A percentile compares a stretch with the other conserved stretches of the same genome.
These are phyloP conservation scores for Teunomyces kruisii DNA, from an alignment of 805 yeast genomes.

Conservation along the genomic window DNA sequence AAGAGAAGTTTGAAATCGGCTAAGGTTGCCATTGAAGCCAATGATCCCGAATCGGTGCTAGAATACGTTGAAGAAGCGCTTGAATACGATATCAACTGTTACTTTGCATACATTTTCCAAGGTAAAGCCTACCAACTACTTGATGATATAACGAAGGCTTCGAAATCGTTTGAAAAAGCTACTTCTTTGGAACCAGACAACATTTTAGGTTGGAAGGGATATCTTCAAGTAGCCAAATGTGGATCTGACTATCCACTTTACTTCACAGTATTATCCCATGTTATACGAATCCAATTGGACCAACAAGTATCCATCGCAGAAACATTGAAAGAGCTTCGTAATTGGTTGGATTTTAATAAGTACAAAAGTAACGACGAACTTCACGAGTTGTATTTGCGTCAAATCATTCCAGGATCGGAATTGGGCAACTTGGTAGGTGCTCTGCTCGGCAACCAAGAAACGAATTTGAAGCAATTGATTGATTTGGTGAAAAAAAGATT, in stretches of 20 bases:
- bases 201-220: slow-evolving; percentile 80
- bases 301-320: slow-evolving; percentile 50
- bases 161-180: slow-evolving; percentile 48
- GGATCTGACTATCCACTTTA: slow-evolving; percentile 40
- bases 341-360: slow-evolving; percentile 40
- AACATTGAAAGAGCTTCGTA: slow-evolving; percentile 46
- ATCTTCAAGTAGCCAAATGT: slow-evolving; percentile 46
- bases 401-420: slow-evolving; percentile 55
- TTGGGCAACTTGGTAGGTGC: slow-evolving; percentile 54
- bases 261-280: slow-evolving; percentile 47
- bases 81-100: slow-evolving; percentile 53
- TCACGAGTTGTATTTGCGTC: slow-evolving; percentile 48
- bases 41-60: slow-evolving; percentile 63
- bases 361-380: slow-evolving; percentile 30
- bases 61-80: slow-evolving; percentile 57
- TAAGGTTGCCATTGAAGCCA: slow-evolving; percentile 48
- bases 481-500: slow-evolving; percentile 43
- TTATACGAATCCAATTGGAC: slow-evolving; percentile 40
- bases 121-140: slow-evolving; percentile 66
- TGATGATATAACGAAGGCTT: slow-evolving; percentile 39
- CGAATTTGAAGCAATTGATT: slow-evolving; percentile 45
- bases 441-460: slow-evolving; percentile 44
- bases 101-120: slow-evolving; percentile 65
- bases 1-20: slow-evolving; percentile 38
- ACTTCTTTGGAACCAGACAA: slow-evolving; percentile 50